phyloP scores from a whole-genome alignment of 257 asterid genomes.

The Solanum bulbocastanum region DNA sequence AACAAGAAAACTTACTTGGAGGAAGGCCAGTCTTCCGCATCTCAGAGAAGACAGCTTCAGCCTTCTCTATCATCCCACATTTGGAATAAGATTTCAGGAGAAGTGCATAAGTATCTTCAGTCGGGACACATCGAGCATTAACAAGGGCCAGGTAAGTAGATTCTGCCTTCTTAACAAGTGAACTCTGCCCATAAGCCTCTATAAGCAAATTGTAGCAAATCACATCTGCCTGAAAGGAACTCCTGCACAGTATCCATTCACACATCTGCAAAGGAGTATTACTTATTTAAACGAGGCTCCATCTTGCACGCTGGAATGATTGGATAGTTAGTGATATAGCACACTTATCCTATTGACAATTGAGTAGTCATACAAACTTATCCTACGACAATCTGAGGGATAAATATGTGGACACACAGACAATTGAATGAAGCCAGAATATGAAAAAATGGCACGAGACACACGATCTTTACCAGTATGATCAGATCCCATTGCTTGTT shows the following conservation, averaged over 20 bases:
- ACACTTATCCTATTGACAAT: background rate
- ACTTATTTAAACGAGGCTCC: background rate
- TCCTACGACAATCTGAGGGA: background rate
- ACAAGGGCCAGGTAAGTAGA: conserved; percentile 52
- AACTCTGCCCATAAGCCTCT: conserved; percentile 72
- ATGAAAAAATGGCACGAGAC: background rate
- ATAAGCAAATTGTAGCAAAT: conserved; percentile 79
- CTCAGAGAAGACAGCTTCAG: conserved; percentile 65
- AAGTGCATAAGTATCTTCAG: conserved; percentile 83
- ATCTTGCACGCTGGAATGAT: background rate
- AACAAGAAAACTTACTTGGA: conserved; percentile 32
- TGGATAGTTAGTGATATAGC: background rate
- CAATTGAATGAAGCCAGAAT: background rate
- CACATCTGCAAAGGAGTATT: conserved; percentile 36
- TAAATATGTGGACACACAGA: background rate
- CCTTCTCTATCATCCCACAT: conserved; percentile 49
- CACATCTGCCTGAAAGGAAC: conserved; percentile 65
- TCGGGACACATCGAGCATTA: conserved; percentile 68
- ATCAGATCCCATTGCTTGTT: conserved; percentile 66
- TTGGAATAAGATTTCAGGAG: conserved; percentile 62
- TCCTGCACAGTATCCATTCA: conserved; percentile 65
- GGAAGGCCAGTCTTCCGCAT: conserved; percentile 48
- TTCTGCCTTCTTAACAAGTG: conserved; percentile 52
- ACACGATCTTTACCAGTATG: conserved; percentile 26
- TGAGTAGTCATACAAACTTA: background rate